Conservation (phyloP, 805 yeast species). For the Ogataea methanolica region DNA sequence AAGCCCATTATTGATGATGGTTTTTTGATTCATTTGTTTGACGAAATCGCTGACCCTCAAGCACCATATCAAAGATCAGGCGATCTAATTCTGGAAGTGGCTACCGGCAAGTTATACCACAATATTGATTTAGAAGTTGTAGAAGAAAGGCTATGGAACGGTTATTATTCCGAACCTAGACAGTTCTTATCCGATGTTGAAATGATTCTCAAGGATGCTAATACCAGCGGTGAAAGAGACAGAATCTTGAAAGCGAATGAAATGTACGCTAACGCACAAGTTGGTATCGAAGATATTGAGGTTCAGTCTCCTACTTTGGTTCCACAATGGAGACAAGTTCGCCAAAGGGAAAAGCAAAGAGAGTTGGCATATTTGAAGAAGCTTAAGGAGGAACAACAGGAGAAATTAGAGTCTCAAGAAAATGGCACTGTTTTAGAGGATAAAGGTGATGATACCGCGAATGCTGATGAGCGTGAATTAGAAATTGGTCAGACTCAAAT, state of each 20-base stretch:
- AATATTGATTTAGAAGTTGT: conserved; percentile 93
- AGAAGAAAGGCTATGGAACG: conserved; percentile 96
- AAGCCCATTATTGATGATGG: conserved; percentile 87
- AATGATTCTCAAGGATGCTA: conserved; percentile 76
- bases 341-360: conserved; percentile 57
- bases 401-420: background rate
- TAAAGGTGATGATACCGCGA: background rate
- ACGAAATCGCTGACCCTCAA: conserved; percentile 40
- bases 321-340: conserved; percentile 70
- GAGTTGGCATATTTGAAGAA: conserved; percentile 40
- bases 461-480: background rate
- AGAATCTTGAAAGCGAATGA: conserved; percentile 79
- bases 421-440: background rate
- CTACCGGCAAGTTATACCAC: conserved; percentile 66
- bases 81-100: conserved; percentile 75
- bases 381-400: conserved; percentile 17
- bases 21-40: conserved; percentile 71
- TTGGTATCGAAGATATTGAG: conserved; percentile 87
- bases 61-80: conserved; percentile 46
- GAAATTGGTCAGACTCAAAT: conserved; percentile 13
- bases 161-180: conserved; percentile 86
- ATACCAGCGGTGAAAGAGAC: conserved; percentile 76
- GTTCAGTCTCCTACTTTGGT: conserved; percentile 58
- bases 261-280: conserved; percentile 94
- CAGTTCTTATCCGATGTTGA: conserved; percentile 84